Conservation (phyloP, 176 grass and related monocot species). For the Cenchrus fungigraminus region DNA sequence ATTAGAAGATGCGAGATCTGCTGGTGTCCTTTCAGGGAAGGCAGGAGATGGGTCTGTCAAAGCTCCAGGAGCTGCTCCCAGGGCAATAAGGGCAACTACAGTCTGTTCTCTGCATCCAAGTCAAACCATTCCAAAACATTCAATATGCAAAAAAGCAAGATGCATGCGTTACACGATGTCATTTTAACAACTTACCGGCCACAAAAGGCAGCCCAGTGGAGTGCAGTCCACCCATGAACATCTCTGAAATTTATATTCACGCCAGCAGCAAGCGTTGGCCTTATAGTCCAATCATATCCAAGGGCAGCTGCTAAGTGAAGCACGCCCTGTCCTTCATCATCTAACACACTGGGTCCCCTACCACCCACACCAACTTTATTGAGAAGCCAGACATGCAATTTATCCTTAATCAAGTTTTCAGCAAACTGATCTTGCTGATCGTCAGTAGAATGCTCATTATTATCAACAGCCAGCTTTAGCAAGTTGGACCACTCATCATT, state of each 20-base stretch:
- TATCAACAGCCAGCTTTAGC: constrained; percentile 65
- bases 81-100: constrained; percentile 61
- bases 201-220: constrained; percentile 90
- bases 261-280: constrained; percentile 62
- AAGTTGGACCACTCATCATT: constrained; percentile 81
- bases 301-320: constrained; percentile 84
- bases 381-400: constrained; percentile 82
- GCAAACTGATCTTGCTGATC: constrained; percentile 65
- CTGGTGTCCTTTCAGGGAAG: constrained; percentile 69
- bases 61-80: constrained; percentile 75
- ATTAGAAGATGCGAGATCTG: constrained; percentile 79
- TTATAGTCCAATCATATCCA: constrained; percentile 86
- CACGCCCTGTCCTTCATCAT: constrained; percentile 83
- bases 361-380: constrained; percentile 72
- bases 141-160: constrained; percentile 19
- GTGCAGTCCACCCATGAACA: constrained; percentile 77
- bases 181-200: constrained; percentile 62
- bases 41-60: constrained; percentile 78
- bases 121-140: constrained; percentile 25
- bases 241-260: constrained; percentile 90
- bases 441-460: constrained; percentile 46
- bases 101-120: constrained; percentile 66
- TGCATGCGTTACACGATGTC: neutral
- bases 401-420: constrained; percentile 73
- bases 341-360: constrained; percentile 69